These are phyloP conservation scores for Marasmius tenuissimus DNA, from an alignment of 1,284 basidiomycete species.

Conservation along the genomic window DNA sequence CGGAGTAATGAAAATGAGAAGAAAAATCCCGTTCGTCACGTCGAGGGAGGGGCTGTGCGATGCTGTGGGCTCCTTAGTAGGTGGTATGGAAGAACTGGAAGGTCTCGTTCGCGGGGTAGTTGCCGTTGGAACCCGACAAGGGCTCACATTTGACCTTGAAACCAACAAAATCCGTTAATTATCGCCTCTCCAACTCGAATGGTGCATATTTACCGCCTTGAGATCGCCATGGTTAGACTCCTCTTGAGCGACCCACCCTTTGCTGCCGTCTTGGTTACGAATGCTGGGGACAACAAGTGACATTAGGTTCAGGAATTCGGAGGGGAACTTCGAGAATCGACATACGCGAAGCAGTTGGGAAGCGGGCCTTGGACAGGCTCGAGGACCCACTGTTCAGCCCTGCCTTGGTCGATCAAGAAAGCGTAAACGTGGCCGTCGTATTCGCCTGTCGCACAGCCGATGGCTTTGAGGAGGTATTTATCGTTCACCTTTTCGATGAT, in stretches of 20 bases:
- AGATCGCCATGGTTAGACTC: background rate
- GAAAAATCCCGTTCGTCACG: too few species aligned
- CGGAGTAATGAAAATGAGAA: too few species aligned
- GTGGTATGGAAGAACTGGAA: background rate
- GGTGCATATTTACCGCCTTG: background rate
- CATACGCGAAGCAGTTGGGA: slow-evolving; percentile 1
- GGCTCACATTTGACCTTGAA: background rate
- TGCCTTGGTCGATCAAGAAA: background rate
- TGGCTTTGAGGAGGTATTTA: background rate
- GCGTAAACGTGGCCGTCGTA: background rate
- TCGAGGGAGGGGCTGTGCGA: background rate
- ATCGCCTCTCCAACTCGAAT: background rate
- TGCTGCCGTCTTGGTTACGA: background rate
- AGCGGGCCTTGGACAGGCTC: background rate
- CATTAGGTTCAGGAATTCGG: background rate
- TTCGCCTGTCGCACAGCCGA: background rate
- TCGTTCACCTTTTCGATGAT: background rate
- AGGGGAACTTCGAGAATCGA: background rate
- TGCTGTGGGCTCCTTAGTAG: background rate
- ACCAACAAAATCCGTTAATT: background rate
- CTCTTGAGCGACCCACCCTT: slow-evolving; percentile 5
- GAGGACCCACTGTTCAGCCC: background rate
- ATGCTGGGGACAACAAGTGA: background rate
- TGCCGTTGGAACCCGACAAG: background rate
- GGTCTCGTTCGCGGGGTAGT: background rate